Conservation (phyloP, 108 stramenopile species). For the Aureococcus anophagefferens region DNA sequence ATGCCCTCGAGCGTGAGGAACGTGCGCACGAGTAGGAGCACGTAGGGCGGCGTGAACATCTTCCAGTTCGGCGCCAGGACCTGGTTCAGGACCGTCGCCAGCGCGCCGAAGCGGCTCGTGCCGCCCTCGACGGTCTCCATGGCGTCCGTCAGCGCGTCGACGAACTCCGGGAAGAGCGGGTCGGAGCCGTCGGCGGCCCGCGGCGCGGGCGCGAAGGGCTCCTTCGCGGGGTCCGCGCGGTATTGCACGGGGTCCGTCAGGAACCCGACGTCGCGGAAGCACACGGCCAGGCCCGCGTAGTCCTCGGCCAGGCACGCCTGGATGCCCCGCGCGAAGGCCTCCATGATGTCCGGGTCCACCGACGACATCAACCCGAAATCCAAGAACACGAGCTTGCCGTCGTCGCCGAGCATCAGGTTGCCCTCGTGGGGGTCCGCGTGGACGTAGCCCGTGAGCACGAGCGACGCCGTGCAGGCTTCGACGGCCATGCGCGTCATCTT, state of each 20-base stretch:
- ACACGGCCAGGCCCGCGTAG: background rate
- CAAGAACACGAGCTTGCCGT: conserved; percentile 13
- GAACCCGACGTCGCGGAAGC: conserved; percentile 13
- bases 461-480: conserved; percentile 12
- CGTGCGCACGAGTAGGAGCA: background rate
- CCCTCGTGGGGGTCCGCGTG: conserved; percentile 30
- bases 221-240: background rate
- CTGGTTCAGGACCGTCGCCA: conserved; percentile 19
- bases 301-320: conserved; percentile 8
- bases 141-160: background rate
- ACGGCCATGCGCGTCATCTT: conserved; percentile 18
- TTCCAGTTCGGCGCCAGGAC: conserved; percentile 14
- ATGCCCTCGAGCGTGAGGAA: conserved; percentile 1
- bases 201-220: no score
- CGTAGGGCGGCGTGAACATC: conserved; percentile 7
- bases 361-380: conserved; percentile 13
- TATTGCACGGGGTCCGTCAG: conserved; percentile 10
- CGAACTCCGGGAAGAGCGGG: background rate
- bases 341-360: conserved; percentile 14
- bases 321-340: conserved; percentile 21
- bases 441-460: conserved; percentile 19
- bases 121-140: conserved; percentile 19
- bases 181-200: no score
- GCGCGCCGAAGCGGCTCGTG: conserved; percentile 7
- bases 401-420: conserved; percentile 14